Base-by-base conservation (phyloP, 257 asterid genomes). In the Solanum ossicruentum region DNA sequence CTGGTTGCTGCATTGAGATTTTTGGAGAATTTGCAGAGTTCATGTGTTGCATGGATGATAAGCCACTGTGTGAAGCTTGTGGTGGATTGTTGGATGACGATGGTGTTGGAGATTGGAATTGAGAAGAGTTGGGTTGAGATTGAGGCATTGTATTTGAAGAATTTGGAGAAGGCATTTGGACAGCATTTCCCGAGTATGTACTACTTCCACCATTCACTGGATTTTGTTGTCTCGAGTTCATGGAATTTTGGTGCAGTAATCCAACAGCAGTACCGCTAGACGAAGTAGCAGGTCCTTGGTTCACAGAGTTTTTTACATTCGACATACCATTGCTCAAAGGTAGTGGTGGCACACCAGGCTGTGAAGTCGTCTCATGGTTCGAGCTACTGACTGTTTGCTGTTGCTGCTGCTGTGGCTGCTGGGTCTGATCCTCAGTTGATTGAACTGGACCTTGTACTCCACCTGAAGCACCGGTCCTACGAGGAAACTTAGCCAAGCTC, bases 401-500 rank as follows among this genome's bases (percentile, higher is more conserved):
- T 61, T 86, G 84, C 84, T 90, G 96, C 87, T 87, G 96, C 85
- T 78, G 93, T 61, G 77, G 89, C 81, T 83, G 84, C 75, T 63
- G 84, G 43, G 84, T 5, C 84, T 91, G 98, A 75, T 90, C 91
- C 65, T 91, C 97, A 4, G 89, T 84, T 63, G 89, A 93, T 85
- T 91, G 97, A 75, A 90, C 86, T 87, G 92, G 97, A 72, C 91
- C 90, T 87, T 87, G 95, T 87, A 90, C 90, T 69, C 91, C 88
- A 28, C 94, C 85, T 43, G 97, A 89, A 45, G 93, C 73, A 79
- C 87, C 89, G 61, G 93, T 86, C 60, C 92, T 87, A 87, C 99
- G 91, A 83, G 99, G 99, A 87, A 92, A 95, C 91, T 97, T 97
- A 56, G 95, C 88, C 92, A 97, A 91, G 87, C 99, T 97, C 89